Base-by-base conservation (phyloP, 805 yeast genomes). In the Pichia rugopelliculosa region DNA sequence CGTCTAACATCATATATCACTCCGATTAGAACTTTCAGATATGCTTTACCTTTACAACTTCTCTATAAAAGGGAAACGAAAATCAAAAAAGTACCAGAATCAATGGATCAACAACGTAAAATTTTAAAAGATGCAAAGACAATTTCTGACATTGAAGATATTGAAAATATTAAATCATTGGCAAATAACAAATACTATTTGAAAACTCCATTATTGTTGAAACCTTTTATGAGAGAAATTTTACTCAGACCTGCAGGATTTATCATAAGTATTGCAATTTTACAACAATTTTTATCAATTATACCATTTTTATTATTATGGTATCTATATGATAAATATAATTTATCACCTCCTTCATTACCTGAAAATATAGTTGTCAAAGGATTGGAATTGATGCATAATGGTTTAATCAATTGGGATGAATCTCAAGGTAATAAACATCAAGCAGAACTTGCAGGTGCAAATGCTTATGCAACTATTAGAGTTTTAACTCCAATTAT, bases 271-370 rank as follows among this genome's bases (percentile, higher is more conserved):
- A 75, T 77, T 54, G 60, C 72, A 7, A 66, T 76, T 12, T 64
- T 77, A 15, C 83, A 77, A 52, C 82, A 77, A 54, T 58, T 74
- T 42, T 68, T 80, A 0, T 80, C 80, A 1, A 67, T 77, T 4
- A 68, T 74, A 18, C 83, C 83, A 7, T 69, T 77, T 44, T 54
- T 76, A 4, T 71, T 73, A 0, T 52, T 77, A 6, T 77, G 83
- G 82, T 75, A 69, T 49, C 49, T 67, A 5, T 67, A 75, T 52
- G 75, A 76, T 55, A 67, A 75, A 46, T 65, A 64, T 26, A 65
- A 68, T 41, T 58, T 66, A 49, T 54, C 70, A 9, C 77, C 81
- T 1, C 46, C 73, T 26, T 75, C 73, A 41, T 56, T 76, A 18
- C 79, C 82, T 0, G 61, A 69, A n/a, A 75, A 77, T 65, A 71